Percentiles rank a stretch among this genome's conserved stretches.
These are phyloP conservation scores for Scheffersomyces stipitis DNA, from an alignment of 805 yeast species.

Conservation along the genomic window DNA sequence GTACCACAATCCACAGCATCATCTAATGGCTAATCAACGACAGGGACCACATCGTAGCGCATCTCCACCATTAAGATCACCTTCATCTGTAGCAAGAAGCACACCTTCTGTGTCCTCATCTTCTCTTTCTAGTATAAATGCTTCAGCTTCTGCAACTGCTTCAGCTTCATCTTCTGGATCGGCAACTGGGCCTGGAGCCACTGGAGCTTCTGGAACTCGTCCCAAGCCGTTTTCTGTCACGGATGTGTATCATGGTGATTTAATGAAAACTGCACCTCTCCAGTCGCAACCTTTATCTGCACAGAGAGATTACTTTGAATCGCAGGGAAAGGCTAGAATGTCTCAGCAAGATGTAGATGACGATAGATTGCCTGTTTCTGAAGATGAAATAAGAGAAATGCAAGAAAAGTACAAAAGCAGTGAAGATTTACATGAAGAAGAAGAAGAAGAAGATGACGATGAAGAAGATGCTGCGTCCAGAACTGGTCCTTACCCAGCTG, in stretches of 20 bases:
- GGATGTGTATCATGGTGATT: constrained; percentile 51
- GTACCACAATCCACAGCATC: too few relatives aligned
- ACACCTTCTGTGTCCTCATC: too few relatives aligned
- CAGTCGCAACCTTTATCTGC: constrained; percentile 53
- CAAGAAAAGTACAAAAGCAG: constrained; percentile 22
- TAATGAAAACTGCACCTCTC: constrained; percentile 47
- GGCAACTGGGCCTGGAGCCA: neutral
- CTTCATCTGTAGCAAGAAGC: too few relatives aligned
- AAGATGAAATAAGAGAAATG: constrained; percentile 33
- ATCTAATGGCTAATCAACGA: too few relatives aligned
- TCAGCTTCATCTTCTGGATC: neutral
- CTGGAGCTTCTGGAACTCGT: constrained; percentile 1
- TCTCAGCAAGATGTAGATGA: constrained; percentile 12
- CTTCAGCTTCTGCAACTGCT: neutral
- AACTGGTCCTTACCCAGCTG: neutral
- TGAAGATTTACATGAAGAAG: constrained; percentile 6
- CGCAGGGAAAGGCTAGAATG: constrained; percentile 1
- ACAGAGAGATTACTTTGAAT: constrained; percentile 40
- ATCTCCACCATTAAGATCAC: too few relatives aligned
- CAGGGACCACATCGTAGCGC: too few relatives aligned
- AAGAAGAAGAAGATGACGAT: neutral
- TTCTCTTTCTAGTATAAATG: too few relatives aligned
- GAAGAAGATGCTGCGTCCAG: constrained; percentile 4
- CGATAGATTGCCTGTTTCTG: constrained; percentile 28
- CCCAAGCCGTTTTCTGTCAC: constrained; percentile 32